Conservation (phyloP, 176 grass and related monocot species). For the Tillandsia fasciculata region DNA sequence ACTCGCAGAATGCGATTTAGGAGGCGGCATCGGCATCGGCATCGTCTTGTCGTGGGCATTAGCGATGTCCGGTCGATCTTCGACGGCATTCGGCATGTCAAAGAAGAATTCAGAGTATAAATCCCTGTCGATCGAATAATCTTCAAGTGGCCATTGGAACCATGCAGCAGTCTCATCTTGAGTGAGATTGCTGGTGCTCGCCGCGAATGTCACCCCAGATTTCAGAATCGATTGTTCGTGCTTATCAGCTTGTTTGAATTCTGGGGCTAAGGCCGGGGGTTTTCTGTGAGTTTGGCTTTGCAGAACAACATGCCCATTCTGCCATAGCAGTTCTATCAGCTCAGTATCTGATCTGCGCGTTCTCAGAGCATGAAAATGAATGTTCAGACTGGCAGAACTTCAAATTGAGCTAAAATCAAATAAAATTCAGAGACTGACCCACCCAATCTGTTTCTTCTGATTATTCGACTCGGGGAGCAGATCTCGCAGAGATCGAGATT, state of each 20-base stretch:
- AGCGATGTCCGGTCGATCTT: too few relatives aligned
- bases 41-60: too few relatives aligned
- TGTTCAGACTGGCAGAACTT: too few relatives aligned
- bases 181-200: conserved; percentile 31
- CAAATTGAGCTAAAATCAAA: too few relatives aligned
- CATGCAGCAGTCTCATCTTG: conserved; percentile 29
- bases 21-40: neutral
- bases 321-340: conserved; percentile 77
- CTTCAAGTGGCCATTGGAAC: conserved; percentile 37
- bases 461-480: neutral
- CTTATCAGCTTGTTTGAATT: conserved; percentile 1
- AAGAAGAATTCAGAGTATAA: conserved; percentile 61
- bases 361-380: neutral
- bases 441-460: neutral
- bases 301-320: conserved; percentile 50
- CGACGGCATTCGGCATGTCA: conserved; percentile 28
- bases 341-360: conserved; percentile 44
- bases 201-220: neutral
- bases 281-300: conserved; percentile 41
- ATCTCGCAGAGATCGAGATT: neutral
- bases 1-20: conserved; percentile 2
- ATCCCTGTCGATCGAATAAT: conserved; percentile 51
- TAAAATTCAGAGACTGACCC: neutral
- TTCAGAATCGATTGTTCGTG: conserved; percentile 3
- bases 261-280: neutral